Evolutionary conservation across 176 grass and related monocot genomes (phyloP).

Genomic region (Paspalum notatum): DNA sequence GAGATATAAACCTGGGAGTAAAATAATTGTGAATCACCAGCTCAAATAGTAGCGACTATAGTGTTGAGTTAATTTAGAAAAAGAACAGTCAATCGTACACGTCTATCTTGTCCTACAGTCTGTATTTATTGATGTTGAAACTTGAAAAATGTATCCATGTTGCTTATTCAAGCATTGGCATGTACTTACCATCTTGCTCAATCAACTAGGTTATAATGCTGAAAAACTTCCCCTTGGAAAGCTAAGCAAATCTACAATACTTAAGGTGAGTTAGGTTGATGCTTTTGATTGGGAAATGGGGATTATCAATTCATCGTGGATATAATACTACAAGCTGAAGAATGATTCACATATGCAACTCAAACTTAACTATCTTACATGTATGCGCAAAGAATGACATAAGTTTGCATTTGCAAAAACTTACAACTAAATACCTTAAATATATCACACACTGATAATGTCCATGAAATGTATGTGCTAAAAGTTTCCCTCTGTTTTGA

Average conservation of each 20-base stretch:
- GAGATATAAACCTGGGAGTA: neutral
- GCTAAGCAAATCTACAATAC: constrained; percentile 93
- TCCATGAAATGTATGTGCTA: neutral
- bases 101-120: constrained; percentile 19
- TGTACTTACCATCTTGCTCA: constrained; percentile 45
- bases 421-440: neutral
- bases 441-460: neutral
- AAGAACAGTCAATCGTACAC: constrained; percentile 10
- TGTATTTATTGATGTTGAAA: constrained; percentile 22
- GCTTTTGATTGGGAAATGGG: constrained; percentile 1
- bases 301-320: constrained; percentile 17
- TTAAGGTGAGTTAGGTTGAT: constrained; percentile 64
- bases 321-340: constrained; percentile 14
- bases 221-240: constrained; percentile 97
- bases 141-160: constrained; percentile 24
- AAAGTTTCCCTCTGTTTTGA: constrained; percentile 26
- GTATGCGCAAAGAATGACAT: neutral
- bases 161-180: constrained; percentile 29
- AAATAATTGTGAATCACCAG: constrained; percentile 17
- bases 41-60: neutral
- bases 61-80: constrained; percentile 17
- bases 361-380: neutral
- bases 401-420: neutral
- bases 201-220: constrained; percentile 83
- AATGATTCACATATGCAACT: constrained; percentile 23